phyloP scores from a whole-genome alignment of 1,284 basidiomycete species.

The Ceratobasidium sp. region DNA sequence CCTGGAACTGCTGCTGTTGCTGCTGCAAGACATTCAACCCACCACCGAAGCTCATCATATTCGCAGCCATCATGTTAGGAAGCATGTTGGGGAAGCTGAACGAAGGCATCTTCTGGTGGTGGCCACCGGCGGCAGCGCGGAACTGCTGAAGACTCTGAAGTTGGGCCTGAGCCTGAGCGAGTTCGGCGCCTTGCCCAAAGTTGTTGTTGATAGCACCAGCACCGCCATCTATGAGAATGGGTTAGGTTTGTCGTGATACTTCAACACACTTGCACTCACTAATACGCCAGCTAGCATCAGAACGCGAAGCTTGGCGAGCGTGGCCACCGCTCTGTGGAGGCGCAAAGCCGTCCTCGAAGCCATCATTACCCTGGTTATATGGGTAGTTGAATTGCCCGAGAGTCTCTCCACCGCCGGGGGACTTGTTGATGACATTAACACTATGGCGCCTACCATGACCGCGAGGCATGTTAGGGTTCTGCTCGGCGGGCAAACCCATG shows the following conservation, averaged over 20 bases:
- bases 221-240: constrained; percentile 69
- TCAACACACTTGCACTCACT: constrained; percentile 67
- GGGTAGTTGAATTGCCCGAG: constrained; percentile 47
- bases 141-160: constrained; percentile 97
- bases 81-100: constrained; percentile 98
- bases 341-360: constrained; percentile 81
- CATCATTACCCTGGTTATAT: constrained; percentile 62
- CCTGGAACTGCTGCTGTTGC: constrained; percentile 79
- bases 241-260: constrained; percentile 47
- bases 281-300: constrained; percentile 89
- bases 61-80: constrained; percentile 94
- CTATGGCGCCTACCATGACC: constrained; percentile 95
- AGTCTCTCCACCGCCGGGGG: constrained; percentile 59
- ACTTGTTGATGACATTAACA: constrained; percentile 90
- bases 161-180: constrained; percentile 96
- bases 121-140: constrained; percentile 93
- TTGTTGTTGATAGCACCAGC: constrained; percentile 76
- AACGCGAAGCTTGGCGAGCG: constrained; percentile 80
- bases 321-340: constrained; percentile 71
- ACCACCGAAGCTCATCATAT: constrained; percentile 90
- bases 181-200: constrained; percentile 75
- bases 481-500: constrained; percentile 59
- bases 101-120: constrained; percentile 96
- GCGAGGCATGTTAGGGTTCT: constrained; percentile 71
- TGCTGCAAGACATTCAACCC: constrained; percentile 85